Conservation (phyloP, 129 eudicot species). For the Lactuca saligna region DNA sequence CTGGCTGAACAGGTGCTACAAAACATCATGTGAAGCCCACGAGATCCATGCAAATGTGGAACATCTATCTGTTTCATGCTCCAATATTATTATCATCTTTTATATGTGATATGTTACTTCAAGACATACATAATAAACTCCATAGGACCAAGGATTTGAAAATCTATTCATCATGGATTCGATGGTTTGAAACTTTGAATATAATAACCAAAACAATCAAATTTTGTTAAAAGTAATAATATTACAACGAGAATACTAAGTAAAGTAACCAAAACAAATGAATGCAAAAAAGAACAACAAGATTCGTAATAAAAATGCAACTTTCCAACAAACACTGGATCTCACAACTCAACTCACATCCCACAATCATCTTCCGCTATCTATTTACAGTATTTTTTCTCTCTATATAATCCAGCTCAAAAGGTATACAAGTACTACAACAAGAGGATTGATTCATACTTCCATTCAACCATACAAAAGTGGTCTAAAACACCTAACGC, state of each 20-base stretch:
- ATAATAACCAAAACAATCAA: no score
- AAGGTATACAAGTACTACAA: constrained; percentile 33
- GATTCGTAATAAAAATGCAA: background rate
- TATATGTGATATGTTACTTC: background rate
- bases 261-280: background rate
- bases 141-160: no score
- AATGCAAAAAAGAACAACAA: background rate
- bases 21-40: background rate
- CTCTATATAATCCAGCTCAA: constrained; percentile 23
- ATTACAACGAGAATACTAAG: no score
- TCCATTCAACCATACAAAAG: background rate
- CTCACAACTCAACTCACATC: background rate
- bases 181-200: no score
- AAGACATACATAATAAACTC: background rate
- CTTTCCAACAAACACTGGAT: constrained; percentile 17
- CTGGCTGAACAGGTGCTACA: background rate
- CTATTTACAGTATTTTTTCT: constrained; percentile 26
- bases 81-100: background rate
- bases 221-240: no score
- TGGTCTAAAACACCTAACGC: constrained; percentile 8
- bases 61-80: background rate
- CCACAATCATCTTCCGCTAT: constrained; percentile 12
- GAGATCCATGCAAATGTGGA: background rate
- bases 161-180: no score
- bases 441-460: constrained; percentile 14